Evolutionary conservation across 345 rosid species (phyloP).

Genomic region (Anacardium occidentale): DNA sequence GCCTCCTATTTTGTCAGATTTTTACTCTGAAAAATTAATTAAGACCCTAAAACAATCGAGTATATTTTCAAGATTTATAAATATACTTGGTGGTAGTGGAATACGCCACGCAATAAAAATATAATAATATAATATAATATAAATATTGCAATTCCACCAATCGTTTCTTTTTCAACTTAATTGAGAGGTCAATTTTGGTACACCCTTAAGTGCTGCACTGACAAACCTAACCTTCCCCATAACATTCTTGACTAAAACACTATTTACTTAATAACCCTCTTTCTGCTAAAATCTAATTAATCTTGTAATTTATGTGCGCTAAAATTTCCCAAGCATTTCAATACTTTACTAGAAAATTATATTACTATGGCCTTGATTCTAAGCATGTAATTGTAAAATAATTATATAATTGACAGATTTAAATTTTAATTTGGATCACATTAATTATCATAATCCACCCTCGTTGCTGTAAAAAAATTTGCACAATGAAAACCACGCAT

Average conservation of each 20-base stretch:
- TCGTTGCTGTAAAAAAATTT: too few species aligned
- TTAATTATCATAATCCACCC: too few species aligned
- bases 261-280: neutral
- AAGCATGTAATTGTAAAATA: neutral
- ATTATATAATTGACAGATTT: neutral
- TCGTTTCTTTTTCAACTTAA: neutral
- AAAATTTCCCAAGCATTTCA: neutral
- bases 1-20: too few species aligned
- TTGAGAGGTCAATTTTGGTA: conserved; percentile 23
- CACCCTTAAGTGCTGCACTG: neutral
- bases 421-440: conserved; percentile 5
- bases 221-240: neutral
- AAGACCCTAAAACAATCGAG: too few species aligned
- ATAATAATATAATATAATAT: too few species aligned
- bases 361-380: neutral
- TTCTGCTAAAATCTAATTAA: neutral
- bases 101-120: conserved; percentile 11
- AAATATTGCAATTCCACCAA: conserved; percentile 20
- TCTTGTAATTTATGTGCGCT: neutral
- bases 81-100: conserved; percentile 15
- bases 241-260: conserved; percentile 9
- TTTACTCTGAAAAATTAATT: too few species aligned
- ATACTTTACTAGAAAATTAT: neutral
- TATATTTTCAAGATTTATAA: too few species aligned
- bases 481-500: neutral